These are phyloP conservation scores for Dendrocalamus latiflorus DNA, from an alignment of 202 grass and related monocot genomes.

Conservation along the genomic window DNA sequence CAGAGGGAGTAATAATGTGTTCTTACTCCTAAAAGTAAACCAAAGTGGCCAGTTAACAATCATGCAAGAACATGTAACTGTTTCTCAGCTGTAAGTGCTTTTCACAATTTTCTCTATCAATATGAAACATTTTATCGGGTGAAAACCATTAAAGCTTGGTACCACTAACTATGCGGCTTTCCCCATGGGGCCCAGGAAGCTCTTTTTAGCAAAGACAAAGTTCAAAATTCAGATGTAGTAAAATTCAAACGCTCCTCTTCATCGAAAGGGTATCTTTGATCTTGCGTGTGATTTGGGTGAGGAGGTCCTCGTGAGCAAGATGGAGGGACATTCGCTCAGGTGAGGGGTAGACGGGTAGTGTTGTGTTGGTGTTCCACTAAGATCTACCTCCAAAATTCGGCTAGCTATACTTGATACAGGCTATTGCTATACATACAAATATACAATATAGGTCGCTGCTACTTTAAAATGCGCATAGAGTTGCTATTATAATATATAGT, in stretches of 20 bases:
- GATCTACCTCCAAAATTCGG: too few species aligned
- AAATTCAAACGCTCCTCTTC: not conserved
- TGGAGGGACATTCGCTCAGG: not conserved
- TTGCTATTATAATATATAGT: too few species aligned
- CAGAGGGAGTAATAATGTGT: too few species aligned
- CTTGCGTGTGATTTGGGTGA: not conserved
- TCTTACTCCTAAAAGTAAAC: too few species aligned
- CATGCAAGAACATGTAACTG: too few species aligned
- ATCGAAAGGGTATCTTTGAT: not conserved
- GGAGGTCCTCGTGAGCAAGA: not conserved
- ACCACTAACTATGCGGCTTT: not conserved
- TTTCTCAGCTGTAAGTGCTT: not conserved
- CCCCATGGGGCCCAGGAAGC: not conserved
- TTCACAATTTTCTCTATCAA: not conserved
- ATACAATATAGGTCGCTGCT: too few species aligned
- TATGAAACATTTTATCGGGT: not conserved
- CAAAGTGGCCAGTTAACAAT: too few species aligned
- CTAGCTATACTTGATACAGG: too few species aligned
- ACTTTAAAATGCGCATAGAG: too few species aligned
- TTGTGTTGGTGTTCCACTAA: not conserved
- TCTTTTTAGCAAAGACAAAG: not conserved
- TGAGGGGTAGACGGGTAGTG: too few species aligned
- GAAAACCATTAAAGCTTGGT: not conserved
- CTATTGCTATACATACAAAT: too few species aligned
- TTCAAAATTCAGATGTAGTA: not conserved